Conservation (phyloP, 805 yeast species). For the Ogataea polymorpha region DNA sequence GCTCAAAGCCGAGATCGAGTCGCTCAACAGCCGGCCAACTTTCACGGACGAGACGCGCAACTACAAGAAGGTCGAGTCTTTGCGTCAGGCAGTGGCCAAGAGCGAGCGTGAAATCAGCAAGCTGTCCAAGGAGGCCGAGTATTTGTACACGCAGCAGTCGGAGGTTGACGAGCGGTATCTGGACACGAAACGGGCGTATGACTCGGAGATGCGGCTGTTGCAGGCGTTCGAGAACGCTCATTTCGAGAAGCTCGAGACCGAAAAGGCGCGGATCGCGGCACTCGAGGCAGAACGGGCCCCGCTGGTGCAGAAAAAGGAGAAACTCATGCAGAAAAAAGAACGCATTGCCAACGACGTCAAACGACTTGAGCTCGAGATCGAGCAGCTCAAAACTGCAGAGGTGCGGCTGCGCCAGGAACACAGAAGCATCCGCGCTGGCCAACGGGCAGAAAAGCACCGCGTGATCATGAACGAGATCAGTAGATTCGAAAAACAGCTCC, state of each 20-base stretch:
- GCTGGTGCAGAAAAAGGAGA: slow-evolving; percentile 34
- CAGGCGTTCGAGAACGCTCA: slow-evolving; percentile 32
- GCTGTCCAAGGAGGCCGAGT: slow-evolving; percentile 35
- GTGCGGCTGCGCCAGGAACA: slow-evolving; percentile 21
- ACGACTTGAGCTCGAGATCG: slow-evolving; percentile 25
- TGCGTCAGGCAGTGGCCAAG: slow-evolving; percentile 44
- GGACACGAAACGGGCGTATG: slow-evolving; percentile 38
- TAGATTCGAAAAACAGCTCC: slow-evolving; percentile 24
- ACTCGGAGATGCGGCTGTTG: slow-evolving; percentile 32
- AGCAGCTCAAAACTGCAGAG: slow-evolving; percentile 24
- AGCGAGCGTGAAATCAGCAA: slow-evolving; percentile 36
- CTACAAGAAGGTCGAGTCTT: slow-evolving; percentile 47
- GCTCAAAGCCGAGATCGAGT: slow-evolving; percentile 55
- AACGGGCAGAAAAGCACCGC: slow-evolving; percentile 26
- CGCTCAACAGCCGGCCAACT: slow-evolving; percentile 42
- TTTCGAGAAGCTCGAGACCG: slow-evolving; percentile 23
- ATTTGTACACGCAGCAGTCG: slow-evolving; percentile 34
- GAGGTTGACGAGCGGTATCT: slow-evolving; percentile 38
- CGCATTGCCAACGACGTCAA: slow-evolving; percentile 29
- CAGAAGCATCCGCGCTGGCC: slow-evolving; percentile 22
- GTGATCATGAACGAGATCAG: slow-evolving; percentile 23
- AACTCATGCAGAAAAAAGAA: slow-evolving; percentile 28
- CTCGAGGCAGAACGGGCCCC: slow-evolving; percentile 31
- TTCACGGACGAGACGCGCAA: slow-evolving; percentile 57
- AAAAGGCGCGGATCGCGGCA: slow-evolving; percentile 22